phyloP scores from a whole-genome alignment of 305 asterid species.

The Fraxinus floribunda region DNA sequence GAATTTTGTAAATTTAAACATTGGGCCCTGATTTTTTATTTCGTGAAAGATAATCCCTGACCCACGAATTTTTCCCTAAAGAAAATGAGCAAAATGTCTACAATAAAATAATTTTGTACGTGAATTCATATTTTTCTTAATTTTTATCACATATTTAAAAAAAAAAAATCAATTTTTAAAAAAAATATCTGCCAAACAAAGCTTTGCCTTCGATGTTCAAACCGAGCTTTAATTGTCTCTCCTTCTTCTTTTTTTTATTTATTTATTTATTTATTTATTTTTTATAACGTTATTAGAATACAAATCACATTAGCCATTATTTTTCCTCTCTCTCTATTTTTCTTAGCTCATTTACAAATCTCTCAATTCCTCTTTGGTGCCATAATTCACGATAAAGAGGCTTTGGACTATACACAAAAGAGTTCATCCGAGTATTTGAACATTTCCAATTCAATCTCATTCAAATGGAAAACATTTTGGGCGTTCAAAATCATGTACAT shows the following conservation, averaged over 20 bases:
- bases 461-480: constrained; percentile 14
- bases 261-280: too few species aligned
- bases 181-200: background rate
- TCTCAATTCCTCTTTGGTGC: background rate
- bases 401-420: background rate
- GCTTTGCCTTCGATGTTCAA: background rate
- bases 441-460: background rate
- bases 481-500: constrained; percentile 15
- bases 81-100: too few species aligned
- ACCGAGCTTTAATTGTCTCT: background rate
- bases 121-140: too few species aligned
- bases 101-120: too few species aligned
- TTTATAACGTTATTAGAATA: background rate
- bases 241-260: background rate
- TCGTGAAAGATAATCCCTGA: too few species aligned
- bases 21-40: too few species aligned
- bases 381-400: background rate
- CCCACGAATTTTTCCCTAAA: too few species aligned
- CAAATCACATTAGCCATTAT: constrained; percentile 1
- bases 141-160: background rate
- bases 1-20: too few species aligned
- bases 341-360: background rate
- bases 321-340: background rate
- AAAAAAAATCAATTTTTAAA: too few species aligned
- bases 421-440: background rate